Base-by-base conservation (phyloP, 306 rosid genomes). In the Lathyrus aphaca region DNA sequence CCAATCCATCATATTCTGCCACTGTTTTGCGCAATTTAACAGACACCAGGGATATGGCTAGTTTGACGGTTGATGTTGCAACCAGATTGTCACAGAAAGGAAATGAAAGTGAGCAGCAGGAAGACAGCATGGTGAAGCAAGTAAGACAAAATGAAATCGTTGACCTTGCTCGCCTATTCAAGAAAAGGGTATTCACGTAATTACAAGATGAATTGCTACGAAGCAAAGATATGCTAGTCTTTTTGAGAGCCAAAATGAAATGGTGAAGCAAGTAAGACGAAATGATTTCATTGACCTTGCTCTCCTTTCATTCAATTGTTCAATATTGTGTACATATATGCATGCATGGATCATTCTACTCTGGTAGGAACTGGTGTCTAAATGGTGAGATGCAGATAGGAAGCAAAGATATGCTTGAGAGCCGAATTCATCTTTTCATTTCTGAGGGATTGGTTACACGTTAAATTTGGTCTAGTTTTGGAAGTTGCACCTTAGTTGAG, bases 31-130 rank as follows among this genome's bases (percentile, higher is more conserved):
- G 71, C n/a, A 42, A 39, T 37, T 70, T 93, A 72, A 82, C 86
- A 5, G 71, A 14, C 75, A 82, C 71, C 64, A 93, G 98, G 69
- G 91, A 86, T 13, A 82, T 90, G 89, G 94, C 89, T 63, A 78
- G 75, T 75, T 74, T 87, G 76, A 77, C 97, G 13, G 61, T 88
- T 67, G 91, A 90, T 69, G 82, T 88, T 55, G 85, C 94, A 1
- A 84, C 65, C 78, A 81, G 91, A 80, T 78, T 93, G 70, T 90
- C 94, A 35, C 62, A 77, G 65, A 88, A 82, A 76, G 72, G 59
- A 35, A 75, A 51, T 13, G 67, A 71, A 72, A 58, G 5, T 58
- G 59, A 64, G 57, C 77, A 67, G 54, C 77, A 60, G 53, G 84
- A 80, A 44, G 87, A 82, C 50, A 50, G 72, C 81, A 49, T 82